Base-by-base conservation (phyloP, 805 yeast species). In the Lachancea quebecensis region DNA sequence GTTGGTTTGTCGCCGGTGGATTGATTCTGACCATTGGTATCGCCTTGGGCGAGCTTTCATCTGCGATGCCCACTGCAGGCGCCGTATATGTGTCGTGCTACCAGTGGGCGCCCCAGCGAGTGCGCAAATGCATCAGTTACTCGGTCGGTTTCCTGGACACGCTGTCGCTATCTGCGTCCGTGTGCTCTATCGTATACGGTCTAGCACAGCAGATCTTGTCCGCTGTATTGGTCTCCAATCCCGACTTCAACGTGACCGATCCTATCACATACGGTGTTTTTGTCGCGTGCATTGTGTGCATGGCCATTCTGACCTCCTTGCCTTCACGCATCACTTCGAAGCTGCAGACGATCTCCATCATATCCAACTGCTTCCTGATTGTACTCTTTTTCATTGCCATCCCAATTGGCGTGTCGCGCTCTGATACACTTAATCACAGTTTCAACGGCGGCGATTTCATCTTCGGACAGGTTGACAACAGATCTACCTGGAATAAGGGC, bases 31-130 rank as follows among this genome's bases (percentile, higher is more conserved):
- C 68, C 3, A 71, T 78, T 11, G 86, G 85, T 14, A 50, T 72
- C 17, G 70, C 81, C 5, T 72, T 82, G 77, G 68, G 82, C 12
- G 82, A 79, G 53, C 60, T 81, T 40, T 82, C 82, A 2, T 73
- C 80, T 16, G 72, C 85, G 2, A 71, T 78, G 51, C 88, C 89
- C 17, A 82, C 87, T 2, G 73, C 82, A 10, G 87, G 88, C 37
- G 88, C 88, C 12, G 67, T 82, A 11, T 82, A 79, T 54, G 77
- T 72, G 62, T 78, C 81, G 76, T 73, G 82, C 10, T 75, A 68
- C 59, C 72, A 77, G 55, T 81, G 77, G 61, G 79, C 86, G 14
- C 86, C 85, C 1, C 70, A 65, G 32, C 49, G 53, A 5, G 53
- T 67, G 30, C 69, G 74, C 53, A 71, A 72, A 14, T 73, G 78